A percentile compares a stretch with the other conserved stretches of the same genome.
phyloP scores from a whole-genome alignment of 805 yeast genomes.

The Yamadazyma scolyti region DNA sequence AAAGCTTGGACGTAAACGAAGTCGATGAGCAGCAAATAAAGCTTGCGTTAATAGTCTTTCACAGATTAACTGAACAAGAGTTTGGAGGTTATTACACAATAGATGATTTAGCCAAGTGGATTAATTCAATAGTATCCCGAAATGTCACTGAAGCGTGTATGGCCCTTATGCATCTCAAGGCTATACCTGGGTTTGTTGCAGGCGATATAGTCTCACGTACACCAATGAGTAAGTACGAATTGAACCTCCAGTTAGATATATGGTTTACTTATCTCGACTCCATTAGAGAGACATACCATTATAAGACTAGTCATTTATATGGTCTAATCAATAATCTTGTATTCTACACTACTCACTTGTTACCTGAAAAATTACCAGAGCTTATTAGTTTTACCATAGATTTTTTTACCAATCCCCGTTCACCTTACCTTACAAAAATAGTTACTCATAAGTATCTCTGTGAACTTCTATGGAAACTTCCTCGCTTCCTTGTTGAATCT shows the following conservation, averaged over 20 bases:
- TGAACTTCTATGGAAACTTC: slow-evolving; percentile 24
- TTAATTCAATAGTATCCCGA: slow-evolving; percentile 26
- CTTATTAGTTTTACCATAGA: slow-evolving; percentile 16
- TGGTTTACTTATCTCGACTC: slow-evolving; percentile 26
- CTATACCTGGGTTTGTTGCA: slow-evolving; percentile 37
- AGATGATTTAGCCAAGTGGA: slow-evolving; percentile 23
- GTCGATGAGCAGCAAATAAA: too few species aligned
- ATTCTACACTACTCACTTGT: slow-evolving; percentile 23
- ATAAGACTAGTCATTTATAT: slow-evolving; percentile 16
- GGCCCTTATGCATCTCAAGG: slow-evolving; percentile 20
- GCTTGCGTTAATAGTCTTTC: too few species aligned
- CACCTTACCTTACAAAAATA: slow-evolving; percentile 19
- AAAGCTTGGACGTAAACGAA: too few species aligned
- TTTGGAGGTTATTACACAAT: not conserved
- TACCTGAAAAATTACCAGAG: slow-evolving; percentile 16
- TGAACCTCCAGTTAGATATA: slow-evolving; percentile 31
- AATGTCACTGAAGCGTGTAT: slow-evolving; percentile 29
- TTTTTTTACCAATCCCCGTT: slow-evolving; percentile 13
- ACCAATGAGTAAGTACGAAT: slow-evolving; percentile 28
- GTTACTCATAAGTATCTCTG: slow-evolving; percentile 19
- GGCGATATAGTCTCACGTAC: slow-evolving; percentile 37
- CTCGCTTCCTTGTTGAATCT: slow-evolving; percentile 14
- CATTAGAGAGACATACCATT: slow-evolving; percentile 19
- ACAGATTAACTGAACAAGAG: too few species aligned
- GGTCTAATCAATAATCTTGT: slow-evolving; percentile 23